Base-by-base conservation (phyloP, 208 protist genomes). In the Porcisia deanei region DNA sequence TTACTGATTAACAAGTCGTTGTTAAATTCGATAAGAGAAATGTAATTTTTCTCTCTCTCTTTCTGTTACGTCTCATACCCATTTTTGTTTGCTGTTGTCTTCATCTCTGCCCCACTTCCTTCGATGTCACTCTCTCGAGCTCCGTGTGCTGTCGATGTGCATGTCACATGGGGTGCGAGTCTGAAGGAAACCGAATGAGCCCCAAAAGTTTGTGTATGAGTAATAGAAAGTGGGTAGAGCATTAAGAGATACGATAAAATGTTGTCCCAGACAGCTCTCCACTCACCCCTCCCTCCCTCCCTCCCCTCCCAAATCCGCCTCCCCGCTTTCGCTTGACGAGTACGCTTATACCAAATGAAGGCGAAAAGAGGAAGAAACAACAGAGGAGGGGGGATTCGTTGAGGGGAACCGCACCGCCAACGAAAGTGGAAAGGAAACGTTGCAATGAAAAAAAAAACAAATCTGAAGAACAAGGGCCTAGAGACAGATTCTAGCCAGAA, bases 1-100 rank as follows among this genome's bases (percentile, higher is more conserved):
- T 30, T 9, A 20, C 43, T 75, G 63, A 34, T 34, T 25, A 58
- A 76, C 12, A 14, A 55, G 22, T 37, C 14, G 30, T 66, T 3
- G 16, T 16, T 66, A 47, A 66, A 41, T 47, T 41, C 18, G 39
- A 58, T 63, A 75, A 75, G 25, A 75, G 16, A 14, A 16, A 16
- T 18, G 45, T 75, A 75, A 49, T 22, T 20, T 14, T 67, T 30
- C 63, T 67, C 22, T 10, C 41, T 73, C 30, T 73, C 34, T 18
- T 76, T 22, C 72, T 41, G 0, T 54, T 55, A 8, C 34, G n/a
- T 22, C n/a, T 57, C 49, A 18, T 41, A 18, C 34, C 49, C 14
- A 0, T 52, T 25, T 7, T 58, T 43, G 37, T 39, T 57, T 54
- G 59, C 34, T 25, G 12, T 45, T 14, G 39, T 30, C 25, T n/a